Percentiles rank a stretch among this genome's conserved stretches.
phyloP scores from a whole-genome alignment of 371 early-diverging fungal species.

The Batkoa obscura region DNA sequence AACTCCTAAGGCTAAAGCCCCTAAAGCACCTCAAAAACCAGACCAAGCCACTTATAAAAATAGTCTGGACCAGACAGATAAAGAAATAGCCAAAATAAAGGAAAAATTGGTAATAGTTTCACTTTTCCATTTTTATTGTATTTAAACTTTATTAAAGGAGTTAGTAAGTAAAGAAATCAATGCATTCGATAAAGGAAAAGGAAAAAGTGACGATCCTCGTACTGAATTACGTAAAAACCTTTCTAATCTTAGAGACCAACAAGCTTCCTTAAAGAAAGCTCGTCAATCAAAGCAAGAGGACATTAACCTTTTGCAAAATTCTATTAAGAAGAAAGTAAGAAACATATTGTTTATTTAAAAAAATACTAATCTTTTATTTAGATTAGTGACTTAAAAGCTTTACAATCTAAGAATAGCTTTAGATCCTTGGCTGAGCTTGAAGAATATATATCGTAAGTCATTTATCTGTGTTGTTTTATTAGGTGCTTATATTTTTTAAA shows the following conservation, averaged over 20 bases:
- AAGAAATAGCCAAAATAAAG: too few relatives aligned
- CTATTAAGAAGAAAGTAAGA: conserved; percentile 53
- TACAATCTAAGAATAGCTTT: conserved; percentile 58
- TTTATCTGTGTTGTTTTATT: not conserved
- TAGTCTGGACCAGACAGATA: too few relatives aligned
- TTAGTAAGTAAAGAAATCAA: conserved; percentile 35
- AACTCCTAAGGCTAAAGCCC: too few relatives aligned
- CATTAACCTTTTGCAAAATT: conserved; percentile 38
- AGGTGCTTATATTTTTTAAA: conserved; percentile 8
- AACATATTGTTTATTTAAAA: not conserved
- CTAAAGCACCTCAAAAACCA: conserved; percentile 19
- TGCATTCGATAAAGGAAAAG: conserved; percentile 16
- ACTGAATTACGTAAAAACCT: conserved; percentile 35
- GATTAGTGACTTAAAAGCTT: conserved; percentile 44
- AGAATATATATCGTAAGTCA: conserved; percentile 39
- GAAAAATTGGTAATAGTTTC: too few relatives aligned
- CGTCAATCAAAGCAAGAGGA: conserved; percentile 36
- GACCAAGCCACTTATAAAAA: conserved; percentile 14
- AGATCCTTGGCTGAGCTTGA: conserved; percentile 64
- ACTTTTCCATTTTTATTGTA: too few relatives aligned
- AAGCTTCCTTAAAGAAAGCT: conserved; percentile 27
- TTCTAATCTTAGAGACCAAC: conserved; percentile 36
- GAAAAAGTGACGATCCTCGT: conserved; percentile 20
- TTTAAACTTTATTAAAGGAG: conserved; percentile 14
- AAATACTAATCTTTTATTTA: conserved; percentile 9